Conservation (phyloP, 176 grass and related monocot genomes). For the Pontederia paniculata region DNA sequence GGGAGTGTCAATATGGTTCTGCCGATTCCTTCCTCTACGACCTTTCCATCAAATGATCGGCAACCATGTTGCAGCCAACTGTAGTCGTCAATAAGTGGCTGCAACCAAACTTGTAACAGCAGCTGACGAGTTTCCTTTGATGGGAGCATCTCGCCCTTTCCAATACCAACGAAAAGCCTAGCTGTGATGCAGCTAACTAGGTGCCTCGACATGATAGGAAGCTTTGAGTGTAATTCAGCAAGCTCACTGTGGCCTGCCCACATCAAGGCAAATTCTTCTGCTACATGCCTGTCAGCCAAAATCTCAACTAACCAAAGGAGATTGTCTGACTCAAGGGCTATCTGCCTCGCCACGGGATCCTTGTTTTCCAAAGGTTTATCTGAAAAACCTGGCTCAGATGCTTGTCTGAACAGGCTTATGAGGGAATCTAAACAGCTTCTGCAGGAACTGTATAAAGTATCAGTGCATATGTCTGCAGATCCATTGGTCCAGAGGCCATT, state of each 20-base stretch:
- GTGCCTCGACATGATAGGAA: slow-evolving; percentile 64
- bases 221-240: slow-evolving; percentile 40
- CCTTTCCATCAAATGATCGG: slow-evolving; percentile 50
- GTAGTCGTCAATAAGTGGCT: slow-evolving; percentile 76
- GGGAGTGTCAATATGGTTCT: slow-evolving; percentile 63
- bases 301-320: slow-evolving; percentile 76
- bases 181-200: slow-evolving; percentile 54
- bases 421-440: slow-evolving; percentile 44
- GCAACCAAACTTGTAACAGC: slow-evolving; percentile 62
- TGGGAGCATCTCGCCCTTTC: slow-evolving; percentile 50
- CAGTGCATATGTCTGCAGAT: slow-evolving; percentile 38
- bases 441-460: slow-evolving; percentile 46
- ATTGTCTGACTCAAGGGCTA: slow-evolving; percentile 57
- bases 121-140: slow-evolving; percentile 46
- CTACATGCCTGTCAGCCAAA: slow-evolving; percentile 32
- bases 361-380: slow-evolving; percentile 33
- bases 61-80: slow-evolving; percentile 68
- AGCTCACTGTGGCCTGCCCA: slow-evolving; percentile 59
- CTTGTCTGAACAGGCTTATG: slow-evolving; percentile 36
- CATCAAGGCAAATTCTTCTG: slow-evolving; percentile 42
- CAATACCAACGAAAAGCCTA: slow-evolving; percentile 51
- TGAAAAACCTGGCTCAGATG: slow-evolving; percentile 25
- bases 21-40: slow-evolving; percentile 70
- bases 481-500: slow-evolving; percentile 28
- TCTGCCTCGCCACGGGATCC: slow-evolving; percentile 33